Evolutionary conservation across 805 yeast species (phyloP).

Genomic region (Danielia oregonensis): DNA sequence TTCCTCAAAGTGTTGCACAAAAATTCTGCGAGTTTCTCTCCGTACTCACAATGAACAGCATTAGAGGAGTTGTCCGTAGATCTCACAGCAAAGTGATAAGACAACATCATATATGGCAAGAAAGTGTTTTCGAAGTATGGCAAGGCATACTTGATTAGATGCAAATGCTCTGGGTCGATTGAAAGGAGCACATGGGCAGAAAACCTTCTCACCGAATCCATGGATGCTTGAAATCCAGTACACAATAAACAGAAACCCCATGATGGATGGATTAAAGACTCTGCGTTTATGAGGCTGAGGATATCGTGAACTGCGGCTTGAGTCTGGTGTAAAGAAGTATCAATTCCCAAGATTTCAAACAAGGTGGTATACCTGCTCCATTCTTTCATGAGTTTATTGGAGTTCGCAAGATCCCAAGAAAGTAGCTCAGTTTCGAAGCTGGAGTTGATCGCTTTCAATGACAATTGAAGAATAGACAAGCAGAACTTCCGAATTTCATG

Average conservation of each 20-base stretch:
- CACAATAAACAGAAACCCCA: slow-evolving; percentile 76
- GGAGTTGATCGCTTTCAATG: slow-evolving; percentile 45
- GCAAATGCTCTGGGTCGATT: slow-evolving; percentile 44
- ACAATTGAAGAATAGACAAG: slow-evolving; percentile 58
- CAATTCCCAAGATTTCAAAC: slow-evolving; percentile 77
- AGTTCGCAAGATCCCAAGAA: slow-evolving; percentile 35
- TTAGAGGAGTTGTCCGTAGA: slow-evolving; percentile 20
- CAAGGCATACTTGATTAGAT: slow-evolving; percentile 30
- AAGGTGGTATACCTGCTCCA: slow-evolving; percentile 77
- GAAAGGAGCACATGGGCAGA: slow-evolving; percentile 53
- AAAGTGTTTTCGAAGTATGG: slow-evolving; percentile 45
- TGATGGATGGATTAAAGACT: slow-evolving; percentile 53
- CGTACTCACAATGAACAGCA: slow-evolving; percentile 51
- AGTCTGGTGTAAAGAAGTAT: slow-evolving; percentile 82
- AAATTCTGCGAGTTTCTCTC: slow-evolving; percentile 46
- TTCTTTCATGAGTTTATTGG: slow-evolving; percentile 34
- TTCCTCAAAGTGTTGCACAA: slow-evolving; percentile 34
- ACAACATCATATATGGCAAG: slow-evolving; percentile 60
- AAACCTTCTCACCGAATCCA: slow-evolving; percentile 72
- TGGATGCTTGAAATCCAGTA: slow-evolving; percentile 70
- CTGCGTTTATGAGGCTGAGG: slow-evolving; percentile 45
- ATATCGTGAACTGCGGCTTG: slow-evolving; percentile 72
- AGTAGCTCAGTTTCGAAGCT: slow-evolving; percentile 36
- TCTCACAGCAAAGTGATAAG: slow-evolving; percentile 54
- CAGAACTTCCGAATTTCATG: slow-evolving; percentile 72